Evolutionary conservation across 2,329 filamentous ascomycete genomes (phyloP), one percentile per base, ranked within the genome.

Genomic region (Huntiella abstrusa): DNA sequence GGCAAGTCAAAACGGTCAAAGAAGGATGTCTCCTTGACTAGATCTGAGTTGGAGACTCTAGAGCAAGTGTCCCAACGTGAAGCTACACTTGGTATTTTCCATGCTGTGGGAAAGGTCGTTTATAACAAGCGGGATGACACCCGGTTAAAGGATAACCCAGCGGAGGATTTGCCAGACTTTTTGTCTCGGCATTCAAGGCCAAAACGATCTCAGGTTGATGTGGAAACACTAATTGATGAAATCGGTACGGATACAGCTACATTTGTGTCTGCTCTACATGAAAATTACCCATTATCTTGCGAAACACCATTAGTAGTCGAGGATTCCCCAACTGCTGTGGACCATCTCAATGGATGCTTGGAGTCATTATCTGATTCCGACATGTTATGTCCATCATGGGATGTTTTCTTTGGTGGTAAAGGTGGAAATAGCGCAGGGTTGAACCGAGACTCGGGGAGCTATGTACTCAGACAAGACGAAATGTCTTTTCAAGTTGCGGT

Each of bases 81-180:
- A 62, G 80, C 83, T 12, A 94, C 80, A 52, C 67, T 98, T 2
- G 91, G 88, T 1, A 85, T 98, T 43, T 98, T 98, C 57, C 91
- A 98, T 59, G 86, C 91, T 0, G 83, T 96, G 10, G 91, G 88
- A 3, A 95, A 91, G 58, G 83, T 98, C 2, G 79, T 96, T 1
- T 93, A 96, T 64, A 98, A 98, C 64, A 98, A 95, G 59, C 74
- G 91, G 40, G 43, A 51, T 19, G 41, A 50, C 11, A 39, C 35
- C n/a, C 33, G 36, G 13, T 5, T 38, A 15, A 34, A 34, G 6
- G 42, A 48, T 28, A 46, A 43, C 17, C 46, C 38, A 1, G 60
- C 62, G 13, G 76, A 80, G 54, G 60, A 60, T 17, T 63, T 84
- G 13, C 80, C 80, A 4, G 54, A 59, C n/a, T 71, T 75, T 57